Percentiles rank a stretch among this genome's conserved stretches.
These are phyloP conservation scores for Penicillium turbatum DNA, from an alignment of 495 filamentous ascomycete species.

Conservation along the genomic window DNA sequence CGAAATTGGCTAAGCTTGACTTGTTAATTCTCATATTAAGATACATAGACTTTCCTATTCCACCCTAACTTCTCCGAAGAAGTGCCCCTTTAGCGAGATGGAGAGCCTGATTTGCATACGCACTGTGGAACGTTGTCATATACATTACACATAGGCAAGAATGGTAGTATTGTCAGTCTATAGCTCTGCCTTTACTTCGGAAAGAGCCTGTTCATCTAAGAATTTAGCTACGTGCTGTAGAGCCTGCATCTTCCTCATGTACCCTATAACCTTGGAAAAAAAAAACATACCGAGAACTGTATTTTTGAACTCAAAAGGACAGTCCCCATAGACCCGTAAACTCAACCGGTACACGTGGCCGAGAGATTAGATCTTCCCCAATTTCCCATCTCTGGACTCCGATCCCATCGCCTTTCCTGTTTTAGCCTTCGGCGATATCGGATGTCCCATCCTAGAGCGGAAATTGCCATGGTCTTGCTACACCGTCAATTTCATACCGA, in stretches of 20 bases:
- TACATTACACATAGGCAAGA: not conserved
- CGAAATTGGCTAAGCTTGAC: no score
- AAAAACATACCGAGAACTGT: not conserved
- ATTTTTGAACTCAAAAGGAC: not conserved
- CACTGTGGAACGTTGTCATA: not conserved
- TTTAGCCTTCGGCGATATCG: conserved; percentile 5
- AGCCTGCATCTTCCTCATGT: not conserved
- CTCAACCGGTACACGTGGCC: not conserved
- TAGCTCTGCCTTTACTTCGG: not conserved
- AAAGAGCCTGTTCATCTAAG: not conserved
- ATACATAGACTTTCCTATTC: not conserved
- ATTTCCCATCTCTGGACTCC: not conserved
- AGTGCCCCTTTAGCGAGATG: conserved; percentile 6
- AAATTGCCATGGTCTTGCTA: not conserved
- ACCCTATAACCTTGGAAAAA: no score
- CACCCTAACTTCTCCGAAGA: not conserved
- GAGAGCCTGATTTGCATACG: not conserved
- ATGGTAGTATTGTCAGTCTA: not conserved
- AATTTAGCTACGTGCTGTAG: not conserved
- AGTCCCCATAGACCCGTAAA: not conserved
- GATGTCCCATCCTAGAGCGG: not conserved
- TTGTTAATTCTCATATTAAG: no score
- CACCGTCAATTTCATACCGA: not conserved
- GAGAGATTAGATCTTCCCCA: conserved; percentile 5
- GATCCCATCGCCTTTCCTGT: not conserved